Conservation (phyloP, 2,329 filamentous ascomycete genomes). For the Plenodomus lindquistii region DNA sequence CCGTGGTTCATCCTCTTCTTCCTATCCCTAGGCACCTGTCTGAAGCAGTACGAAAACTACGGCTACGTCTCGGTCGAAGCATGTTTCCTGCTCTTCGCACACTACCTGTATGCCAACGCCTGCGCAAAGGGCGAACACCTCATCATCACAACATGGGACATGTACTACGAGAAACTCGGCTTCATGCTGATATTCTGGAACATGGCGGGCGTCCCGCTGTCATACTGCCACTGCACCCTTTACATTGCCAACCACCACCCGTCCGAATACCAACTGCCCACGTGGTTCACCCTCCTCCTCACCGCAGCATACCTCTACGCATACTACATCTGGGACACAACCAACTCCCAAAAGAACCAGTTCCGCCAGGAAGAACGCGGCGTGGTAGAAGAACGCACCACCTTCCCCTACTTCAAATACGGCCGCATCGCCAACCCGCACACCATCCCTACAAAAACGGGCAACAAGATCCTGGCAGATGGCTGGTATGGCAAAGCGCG, state of each 20-base stretch:
- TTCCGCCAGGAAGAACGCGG: constrained; percentile 82
- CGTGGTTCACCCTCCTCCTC: constrained; percentile 65
- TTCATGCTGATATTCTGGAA: constrained; percentile 99
- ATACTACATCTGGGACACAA: constrained; percentile 92
- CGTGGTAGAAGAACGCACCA: constrained; percentile 67
- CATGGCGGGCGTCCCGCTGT: constrained; percentile 84
- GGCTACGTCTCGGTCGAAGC: constrained; percentile 88
- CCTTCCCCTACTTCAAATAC: constrained; percentile 92
- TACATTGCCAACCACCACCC: constrained; percentile 85
- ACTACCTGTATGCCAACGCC: constrained; percentile 89
- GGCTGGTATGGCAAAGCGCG: constrained; percentile 78
- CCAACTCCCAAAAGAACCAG: constrained; percentile 91
- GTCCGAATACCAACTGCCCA: constrained; percentile 75
- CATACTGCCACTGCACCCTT: constrained; percentile 91
- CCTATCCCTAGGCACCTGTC: constrained; percentile 73
- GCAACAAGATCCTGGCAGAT: constrained; percentile 77
- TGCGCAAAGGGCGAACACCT: constrained; percentile 91
- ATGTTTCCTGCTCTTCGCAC: constrained; percentile 81
- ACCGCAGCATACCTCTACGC: constrained; percentile 76
- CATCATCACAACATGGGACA: constrained; percentile 90
- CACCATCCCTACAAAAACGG: constrained; percentile 71
- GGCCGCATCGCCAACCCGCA: constrained; percentile 80
- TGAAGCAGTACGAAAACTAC: constrained; percentile 81
- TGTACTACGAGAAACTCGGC: constrained; percentile 96
- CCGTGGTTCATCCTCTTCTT: constrained; percentile 91